Percentiles rank a stretch among this genome's conserved stretches.
Conservation (phyloP, 176 grass and related monocot genomes). For the Zoysia pacifica region DNA sequence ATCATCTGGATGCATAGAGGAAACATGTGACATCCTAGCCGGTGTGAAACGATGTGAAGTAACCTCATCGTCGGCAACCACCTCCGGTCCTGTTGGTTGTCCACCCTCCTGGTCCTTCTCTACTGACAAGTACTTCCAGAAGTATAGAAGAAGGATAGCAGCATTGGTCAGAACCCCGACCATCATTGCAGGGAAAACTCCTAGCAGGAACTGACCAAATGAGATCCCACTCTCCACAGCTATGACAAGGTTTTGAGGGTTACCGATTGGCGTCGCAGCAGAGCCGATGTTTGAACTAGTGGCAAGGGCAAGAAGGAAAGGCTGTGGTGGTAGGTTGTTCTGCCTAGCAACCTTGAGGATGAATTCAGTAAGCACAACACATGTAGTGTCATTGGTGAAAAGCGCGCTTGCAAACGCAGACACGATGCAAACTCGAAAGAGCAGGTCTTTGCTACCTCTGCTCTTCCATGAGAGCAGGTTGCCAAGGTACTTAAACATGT, state of each 20-base stretch:
- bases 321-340: conserved; percentile 81
- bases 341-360: conserved; percentile 78
- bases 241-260: conserved; percentile 84
- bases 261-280: conserved; percentile 69
- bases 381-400: conserved; percentile 83
- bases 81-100: conserved; percentile 22
- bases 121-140: conserved; percentile 61
- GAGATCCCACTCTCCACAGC: conserved; percentile 70
- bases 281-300: conserved; percentile 79
- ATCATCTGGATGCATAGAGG: conserved; percentile 56
- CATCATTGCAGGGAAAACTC: conserved; percentile 65
- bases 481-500: conserved; percentile 74
- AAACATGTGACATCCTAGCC: conserved; percentile 81
- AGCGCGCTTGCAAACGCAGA: conserved; percentile 64
- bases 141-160: conserved; percentile 72
- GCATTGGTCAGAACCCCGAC: conserved; percentile 63
- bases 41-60: conserved; percentile 86
- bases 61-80: conserved; percentile 59
- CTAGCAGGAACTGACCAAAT: conserved; percentile 61
- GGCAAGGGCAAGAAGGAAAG: conserved; percentile 62
- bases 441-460: conserved; percentile 69
- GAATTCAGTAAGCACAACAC: conserved; percentile 86
- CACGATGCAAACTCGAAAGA: conserved; percentile 69
- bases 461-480: conserved; percentile 72
- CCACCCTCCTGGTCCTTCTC: conserved; percentile 60